Evolutionary conservation across 73 alveolate species (phyloP), one percentile per base, ranked within the genome.

Genomic region (Blepharisma japonicum): DNA sequence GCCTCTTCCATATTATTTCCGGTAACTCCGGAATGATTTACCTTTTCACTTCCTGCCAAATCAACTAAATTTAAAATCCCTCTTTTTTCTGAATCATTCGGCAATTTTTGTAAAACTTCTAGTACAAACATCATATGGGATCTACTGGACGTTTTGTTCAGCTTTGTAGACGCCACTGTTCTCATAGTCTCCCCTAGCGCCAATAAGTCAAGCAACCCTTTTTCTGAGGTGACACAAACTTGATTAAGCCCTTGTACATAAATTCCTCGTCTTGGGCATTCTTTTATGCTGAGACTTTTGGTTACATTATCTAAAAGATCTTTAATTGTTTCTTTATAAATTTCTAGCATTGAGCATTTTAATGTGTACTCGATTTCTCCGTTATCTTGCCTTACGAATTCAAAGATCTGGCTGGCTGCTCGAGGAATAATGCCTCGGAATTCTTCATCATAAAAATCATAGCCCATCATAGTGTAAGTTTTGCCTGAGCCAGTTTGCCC

Each of bases 401-500:
- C 47, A 6, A 21, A 32, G 6, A 68, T 67, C 47, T 51, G 27
- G 6, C 68, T 8, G 11, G 55, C 85, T 14, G 96, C 89, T 89
- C 99, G 91, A 9, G 98, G 98, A 6, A 95, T 87, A 8, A 95
- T 83, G 6, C 99, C 99, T 81, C 84, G 82, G 32, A 46, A 54
- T 20, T 86, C 81, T 25, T 78, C 87, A 80, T 96, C 97, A 68
- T 80, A 77, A 56, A 93, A 51, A 81, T 92, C 97, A 21, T 86
- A 78, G 6, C 99, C 99, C 89, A 89, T 92, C 98, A 96, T 96
- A 6, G 98, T 94, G 83, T 76, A 94, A 25, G 99, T 96, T 80
- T 96, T 96, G 7, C 99, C 99, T 25, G 96, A 84, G 7, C 99
- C 99, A 50, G 98, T 94, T 82, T 96, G 92, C 0, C 99, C 99